Evolutionary conservation across 1,139 yeast species (phyloP), one percentile per base, ranked within the genome.

Genomic region (Lodderomyces jiufengensis): DNA sequence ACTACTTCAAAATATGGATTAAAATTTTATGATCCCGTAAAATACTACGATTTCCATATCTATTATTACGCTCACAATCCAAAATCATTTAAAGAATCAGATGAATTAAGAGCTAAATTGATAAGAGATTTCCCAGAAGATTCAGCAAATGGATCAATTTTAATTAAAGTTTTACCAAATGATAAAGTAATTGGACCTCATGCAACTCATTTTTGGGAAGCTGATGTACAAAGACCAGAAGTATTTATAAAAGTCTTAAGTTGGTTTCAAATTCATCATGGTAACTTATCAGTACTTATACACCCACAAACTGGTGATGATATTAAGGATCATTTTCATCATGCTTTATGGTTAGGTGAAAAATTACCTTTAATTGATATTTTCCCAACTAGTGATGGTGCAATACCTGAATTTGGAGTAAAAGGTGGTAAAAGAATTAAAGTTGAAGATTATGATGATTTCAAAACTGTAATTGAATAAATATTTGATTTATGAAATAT

Each of bases 301-400:
- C 66, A 60, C 37, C 65, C 65, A 1, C 64, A 60, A 35, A 59
- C 65, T 14, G 66, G 66, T 4, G 46, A 55, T 31, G 61, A 55
- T 37, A 34, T 54, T 3, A 27, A 38, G 27, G 65, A 60, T 40
- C 65, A 60, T 41, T 50, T 61, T 8, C 29, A 32, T n/a, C 42
- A 54, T 20, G 64, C 65, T 1, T 42, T 60, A n/a, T 60, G 65
- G 66, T 41, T 60, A 30, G 65, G 65, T 3, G 51, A 49, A 3
- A 49, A 46, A 27, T 43, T 57, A 30, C 58, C 59, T 3, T 34
- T 61, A 4, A 38, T 58, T n/a, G 41, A 48, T 7, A 40, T 55
- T 5, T 56, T 61, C 34, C 34, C 46, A 0, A 39, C 44, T 3
- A 27, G 29, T 4, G 63, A 10, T 55, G 57, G 21, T 43, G 38